A percentile compares a stretch with the other conserved stretches of the same genome.
These are phyloP conservation scores for Spiraea crenata DNA, from an alignment of 331 rosid genomes.

Conservation along the genomic window DNA sequence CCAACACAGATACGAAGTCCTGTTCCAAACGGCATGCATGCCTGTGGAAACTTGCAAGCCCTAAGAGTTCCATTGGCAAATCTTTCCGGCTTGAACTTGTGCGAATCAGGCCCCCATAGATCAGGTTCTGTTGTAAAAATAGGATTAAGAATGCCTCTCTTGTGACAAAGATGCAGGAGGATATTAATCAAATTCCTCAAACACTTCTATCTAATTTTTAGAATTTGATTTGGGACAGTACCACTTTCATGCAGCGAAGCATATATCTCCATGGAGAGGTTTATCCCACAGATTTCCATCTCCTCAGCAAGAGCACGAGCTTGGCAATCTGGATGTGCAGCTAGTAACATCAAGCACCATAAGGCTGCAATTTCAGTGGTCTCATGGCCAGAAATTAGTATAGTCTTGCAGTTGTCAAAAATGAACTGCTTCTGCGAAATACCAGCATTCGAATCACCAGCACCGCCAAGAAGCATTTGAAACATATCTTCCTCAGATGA, in stretches of 20 bases:
- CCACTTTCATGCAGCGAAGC: constrained; percentile 54
- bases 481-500: neutral
- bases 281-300: constrained; percentile 16
- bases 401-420: constrained; percentile 58
- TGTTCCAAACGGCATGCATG: constrained; percentile 52
- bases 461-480: neutral
- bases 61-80: constrained; percentile 37
- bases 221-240: constrained; percentile 12
- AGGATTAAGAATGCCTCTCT: constrained; percentile 42
- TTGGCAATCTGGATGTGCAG: constrained; percentile 45
- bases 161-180: constrained; percentile 26
- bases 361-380: constrained; percentile 36
- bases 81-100: constrained; percentile 49
- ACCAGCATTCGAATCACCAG: neutral
- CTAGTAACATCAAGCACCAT: constrained; percentile 36
- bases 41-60: constrained; percentile 45
- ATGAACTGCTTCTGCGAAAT: constrained; percentile 32
- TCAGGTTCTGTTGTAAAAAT: constrained; percentile 33
- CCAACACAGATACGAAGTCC: constrained; percentile 58
- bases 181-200: constrained; percentile 9
- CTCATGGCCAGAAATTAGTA: constrained; percentile 45
- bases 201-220: too few species aligned
- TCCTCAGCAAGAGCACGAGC: constrained; percentile 34
- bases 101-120: constrained; percentile 46
- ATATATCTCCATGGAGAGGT: constrained; percentile 29